Evolutionary conservation across 257 asterid species (phyloP).

Genomic region (Jasminum sambac): DNA sequence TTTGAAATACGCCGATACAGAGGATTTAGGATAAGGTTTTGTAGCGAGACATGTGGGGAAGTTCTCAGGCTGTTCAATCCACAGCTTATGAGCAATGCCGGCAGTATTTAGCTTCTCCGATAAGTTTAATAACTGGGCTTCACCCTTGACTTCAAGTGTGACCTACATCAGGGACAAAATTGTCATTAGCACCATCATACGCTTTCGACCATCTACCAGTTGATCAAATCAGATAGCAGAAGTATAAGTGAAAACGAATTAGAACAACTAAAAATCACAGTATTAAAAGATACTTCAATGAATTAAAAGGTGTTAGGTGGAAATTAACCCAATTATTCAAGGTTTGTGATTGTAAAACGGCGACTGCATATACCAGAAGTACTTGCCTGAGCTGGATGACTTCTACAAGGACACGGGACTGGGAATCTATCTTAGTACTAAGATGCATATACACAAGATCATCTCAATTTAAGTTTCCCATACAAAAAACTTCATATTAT

Average conservation of each 20-base stretch:
- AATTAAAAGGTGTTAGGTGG: not conserved
- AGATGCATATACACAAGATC: constrained; percentile 1
- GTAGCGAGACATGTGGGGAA: constrained; percentile 87
- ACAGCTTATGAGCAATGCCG: constrained; percentile 75
- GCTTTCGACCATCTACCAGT: not conserved
- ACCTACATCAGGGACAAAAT: constrained; percentile 46
- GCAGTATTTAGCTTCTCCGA: constrained; percentile 70
- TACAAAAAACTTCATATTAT: not conserved
- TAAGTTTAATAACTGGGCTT: constrained; percentile 67
- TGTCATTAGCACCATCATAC: constrained; percentile 6
- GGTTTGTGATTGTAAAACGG: not conserved
- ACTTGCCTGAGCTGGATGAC: not conserved
- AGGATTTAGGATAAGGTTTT: constrained; percentile 85
- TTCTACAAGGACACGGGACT: not conserved
- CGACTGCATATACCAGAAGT: not conserved
- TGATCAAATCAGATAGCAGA: not conserved
- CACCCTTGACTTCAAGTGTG: constrained; percentile 91
- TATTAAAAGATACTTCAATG: not conserved
- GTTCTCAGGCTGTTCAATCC: constrained; percentile 96
- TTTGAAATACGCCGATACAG: constrained; percentile 72
- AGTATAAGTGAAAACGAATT: not conserved
- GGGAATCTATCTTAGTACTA: not conserved
- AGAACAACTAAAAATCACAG: not conserved
- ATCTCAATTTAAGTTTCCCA: not conserved
- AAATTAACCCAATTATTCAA: not conserved